Base-by-base conservation (phyloP, 2,329 filamentous ascomycete species). In the Arthrobotrys sinensis region DNA sequence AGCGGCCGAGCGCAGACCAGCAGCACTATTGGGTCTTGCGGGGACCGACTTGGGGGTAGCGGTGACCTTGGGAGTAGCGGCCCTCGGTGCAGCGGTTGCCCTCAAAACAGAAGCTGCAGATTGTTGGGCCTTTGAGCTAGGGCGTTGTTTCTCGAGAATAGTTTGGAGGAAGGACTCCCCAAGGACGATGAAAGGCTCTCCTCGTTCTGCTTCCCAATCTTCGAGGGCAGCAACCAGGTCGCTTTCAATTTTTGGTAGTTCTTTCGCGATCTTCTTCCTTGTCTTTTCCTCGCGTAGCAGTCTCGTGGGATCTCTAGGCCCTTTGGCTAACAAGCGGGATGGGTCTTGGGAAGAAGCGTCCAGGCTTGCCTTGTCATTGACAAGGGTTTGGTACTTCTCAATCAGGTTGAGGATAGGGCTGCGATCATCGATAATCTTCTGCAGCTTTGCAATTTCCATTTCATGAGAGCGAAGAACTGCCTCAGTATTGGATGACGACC, bases 241-340 rank as follows among this genome's bases (percentile, higher is more conserved):
- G 0, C 88, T 88, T 73, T 95, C 91, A 50, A 99, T 88, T 86
- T 97, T 98, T 70, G 96, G 96, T 34, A 99, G 87, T 83, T 99
- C 96, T 85, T 98, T 99, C 28, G 94, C 89, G 79, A 99, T 97
- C 73, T 94, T 89, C 89, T 99, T 99, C 77, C 96, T 91, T 93
- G 97, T 97, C 88, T 98, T 99, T 86, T 99, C 96, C 83, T 99
- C 96, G 34, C 96, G 89, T 65, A 99, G 87, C 14, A 99, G 88
- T 85, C 97, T 96, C 63, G 94, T 95, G 1, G 96, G 96, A 83
- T 99, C 96, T 80, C 96, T 92, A 85, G 91, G 93, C 86, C 98
- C 95, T 78, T 95, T 93, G 82, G 91, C 90, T 91, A 98, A 94
- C 34, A 99, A 87, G 52, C 96, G 91, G 5, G 95, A 97, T 12